phyloP scores from a whole-genome alignment of 2,329 filamentous ascomycete genomes.

The Epicoccum nigrum region DNA sequence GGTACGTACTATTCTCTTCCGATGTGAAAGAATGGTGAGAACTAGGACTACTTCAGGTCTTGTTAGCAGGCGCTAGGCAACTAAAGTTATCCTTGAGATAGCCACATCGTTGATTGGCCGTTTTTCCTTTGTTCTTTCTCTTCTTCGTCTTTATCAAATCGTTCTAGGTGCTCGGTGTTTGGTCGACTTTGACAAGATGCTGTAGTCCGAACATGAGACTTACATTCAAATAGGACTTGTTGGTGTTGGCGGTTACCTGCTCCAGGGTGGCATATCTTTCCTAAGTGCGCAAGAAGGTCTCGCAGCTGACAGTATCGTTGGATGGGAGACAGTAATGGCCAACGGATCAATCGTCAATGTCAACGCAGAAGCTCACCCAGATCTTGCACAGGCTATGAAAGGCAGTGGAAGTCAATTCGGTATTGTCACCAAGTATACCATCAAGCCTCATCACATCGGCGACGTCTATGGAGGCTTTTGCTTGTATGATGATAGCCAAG shows the following conservation, averaged over 20 bases:
- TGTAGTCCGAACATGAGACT: background rate
- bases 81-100: too few relatives aligned
- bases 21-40: too few relatives aligned
- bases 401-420: slow-evolving; percentile 37
- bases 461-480: slow-evolving; percentile 50
- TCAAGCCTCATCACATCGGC: slow-evolving; percentile 31
- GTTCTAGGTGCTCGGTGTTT: too few relatives aligned
- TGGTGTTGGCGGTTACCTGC: slow-evolving; percentile 28
- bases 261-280: slow-evolving; percentile 32
- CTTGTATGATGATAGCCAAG: slow-evolving; percentile 38
- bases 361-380: slow-evolving; percentile 31
- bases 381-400: slow-evolving; percentile 44
- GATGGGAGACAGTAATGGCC: slow-evolving; percentile 42
- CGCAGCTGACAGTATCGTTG: slow-evolving; percentile 41
- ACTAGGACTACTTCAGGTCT: too few relatives aligned
- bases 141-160: too few relatives aligned
- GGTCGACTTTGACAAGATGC: too few relatives aligned
- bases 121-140: too few relatives aligned
- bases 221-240: slow-evolving; percentile 20
- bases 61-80: too few relatives aligned
- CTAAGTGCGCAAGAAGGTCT: slow-evolving; percentile 33
- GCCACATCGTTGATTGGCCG: too few relatives aligned
- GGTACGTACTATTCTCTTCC: background rate
- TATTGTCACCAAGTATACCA: slow-evolving; percentile 35
- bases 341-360: slow-evolving; percentile 38